Base-by-base conservation (phyloP, 2,329 filamentous ascomycete genomes). In the Sporothrix inflata region DNA sequence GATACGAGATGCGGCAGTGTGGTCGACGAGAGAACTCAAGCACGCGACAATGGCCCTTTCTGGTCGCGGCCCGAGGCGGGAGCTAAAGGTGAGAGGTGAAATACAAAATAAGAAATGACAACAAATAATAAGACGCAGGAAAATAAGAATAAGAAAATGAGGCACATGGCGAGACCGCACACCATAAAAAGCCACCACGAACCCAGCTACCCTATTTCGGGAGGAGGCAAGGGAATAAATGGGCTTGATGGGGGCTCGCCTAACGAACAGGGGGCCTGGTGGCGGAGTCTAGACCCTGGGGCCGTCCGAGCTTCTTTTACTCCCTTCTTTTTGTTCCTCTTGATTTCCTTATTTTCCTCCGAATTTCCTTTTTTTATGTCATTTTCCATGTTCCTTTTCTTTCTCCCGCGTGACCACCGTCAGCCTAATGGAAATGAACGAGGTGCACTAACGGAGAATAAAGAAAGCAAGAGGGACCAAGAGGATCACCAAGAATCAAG, bases 231-330 rank as follows among this genome's bases (percentile, higher is more conserved):
- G 40, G 40, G 6, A 30, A 55, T 55, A 55, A 30, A n/a, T 38
- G 60, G 60, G 60, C n/a, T n/a, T n/a, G n/a, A n/a, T n/a, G n/a
- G n/a, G n/a, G n/a, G n/a, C 60, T 63, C 38, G 11, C 60, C 38
- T 38, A 63, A 45, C 19, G 34, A 38, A 45, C 60, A 63, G 12
- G 60, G 60, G 60, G 55, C 55, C 30, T 45, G 38, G 60, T 19
- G 60, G 60, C 60, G 60, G 60, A 63, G 60, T 63, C 60, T 42
- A 45, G 40, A 45, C 60, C 38, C 38, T 42, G 60, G 38, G 21
- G 6, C 8, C 4, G 21, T 63, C 38, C 38, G 14, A 63, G 60
- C 60, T 63, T 45, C 42, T 45, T n/a, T n/a, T n/a, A n/a, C n/a
- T n/a, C n/a, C n/a, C n/a, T n/a, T 42, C n/a, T 42, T 24, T 24